Conservation (phyloP, 805 yeast genomes). For the Maudiozyma turicensis region DNA sequence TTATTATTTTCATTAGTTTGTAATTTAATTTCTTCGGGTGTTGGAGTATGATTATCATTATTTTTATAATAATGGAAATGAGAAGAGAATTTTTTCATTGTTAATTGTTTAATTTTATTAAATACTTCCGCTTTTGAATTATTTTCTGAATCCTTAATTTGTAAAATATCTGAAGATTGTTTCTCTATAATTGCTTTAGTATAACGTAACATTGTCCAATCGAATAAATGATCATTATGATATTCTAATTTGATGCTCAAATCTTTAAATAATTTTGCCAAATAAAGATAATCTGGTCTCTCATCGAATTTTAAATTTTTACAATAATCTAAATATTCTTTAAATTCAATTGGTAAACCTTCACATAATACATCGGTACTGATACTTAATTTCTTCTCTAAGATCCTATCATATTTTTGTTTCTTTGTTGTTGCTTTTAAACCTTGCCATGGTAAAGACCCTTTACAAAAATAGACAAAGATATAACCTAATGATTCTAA, state of each 20-base stretch:
- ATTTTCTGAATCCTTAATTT: constrained; percentile 6
- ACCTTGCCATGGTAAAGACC: constrained; percentile 98
- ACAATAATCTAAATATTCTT: constrained; percentile 80
- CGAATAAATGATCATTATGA: constrained; percentile 90
- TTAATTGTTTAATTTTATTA: constrained; percentile 24
- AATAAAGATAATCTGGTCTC: constrained; percentile 87
- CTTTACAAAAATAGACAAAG: constrained; percentile 87
- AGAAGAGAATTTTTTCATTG: constrained; percentile 28
- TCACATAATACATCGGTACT: constrained; percentile 83
- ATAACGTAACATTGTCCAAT: constrained; percentile 70
- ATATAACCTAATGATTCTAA: constrained; percentile 93
- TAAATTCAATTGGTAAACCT: constrained; percentile 88
- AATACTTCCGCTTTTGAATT: constrained; percentile 20
- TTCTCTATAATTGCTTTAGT: constrained; percentile 30
- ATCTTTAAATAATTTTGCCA: constrained; percentile 86
- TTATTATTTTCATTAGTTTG: constrained; percentile 22
- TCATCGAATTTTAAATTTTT: constrained; percentile 91
- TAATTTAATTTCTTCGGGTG: constrained; percentile 26
- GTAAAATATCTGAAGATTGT: constrained; percentile 12
- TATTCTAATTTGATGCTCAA: constrained; percentile 82
- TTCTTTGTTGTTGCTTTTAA: constrained; percentile 96
- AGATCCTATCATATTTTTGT: constrained; percentile 92
- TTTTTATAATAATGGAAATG: constrained; percentile 28
- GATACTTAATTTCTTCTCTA: constrained; percentile 91
- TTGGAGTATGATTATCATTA: constrained; percentile 25